A percentile compares a stretch with the other conserved stretches of the same genome.
phyloP scores from a whole-genome alignment of 1,284 basidiomycete species.

The Bjerkandera adusta region DNA sequence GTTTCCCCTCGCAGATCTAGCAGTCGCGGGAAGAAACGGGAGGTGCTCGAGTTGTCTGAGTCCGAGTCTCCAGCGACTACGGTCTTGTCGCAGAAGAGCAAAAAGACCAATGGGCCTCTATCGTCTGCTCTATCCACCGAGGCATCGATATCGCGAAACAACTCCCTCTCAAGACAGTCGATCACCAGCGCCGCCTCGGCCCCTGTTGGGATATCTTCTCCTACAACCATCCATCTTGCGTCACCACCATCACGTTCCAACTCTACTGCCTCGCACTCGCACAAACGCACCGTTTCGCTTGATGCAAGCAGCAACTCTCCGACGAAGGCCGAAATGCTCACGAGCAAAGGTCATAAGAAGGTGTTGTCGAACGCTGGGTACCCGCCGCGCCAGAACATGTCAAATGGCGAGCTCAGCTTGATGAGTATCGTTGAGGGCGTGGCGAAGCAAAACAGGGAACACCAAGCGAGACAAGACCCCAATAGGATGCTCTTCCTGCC shows the following conservation, averaged over 20 bases:
- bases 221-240: slow-evolving; percentile 13
- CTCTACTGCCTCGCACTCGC: neutral
- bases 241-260: neutral
- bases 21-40: slow-evolving; percentile 5
- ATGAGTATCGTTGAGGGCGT: slow-evolving; percentile 71
- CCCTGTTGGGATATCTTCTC: slow-evolving; percentile 7
- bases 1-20: no score
- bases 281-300: slow-evolving; percentile 13
- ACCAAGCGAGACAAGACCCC: slow-evolving; percentile 26
- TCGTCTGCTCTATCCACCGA: slow-evolving; percentile 12
- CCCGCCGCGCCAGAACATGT: slow-evolving; percentile 11
- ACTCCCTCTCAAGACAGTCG: slow-evolving; percentile 30
- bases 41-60: slow-evolving; percentile 1
- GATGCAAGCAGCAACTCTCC: slow-evolving; percentile 4
- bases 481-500: slow-evolving; percentile 29
- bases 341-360: slow-evolving; percentile 1
- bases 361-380: slow-evolving; percentile 3
- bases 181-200: slow-evolving; percentile 23
- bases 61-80: neutral
- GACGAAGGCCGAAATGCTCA: neutral
- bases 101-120: slow-evolving; percentile 8
- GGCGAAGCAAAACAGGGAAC: slow-evolving; percentile 37
- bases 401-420: slow-evolving; percentile 39
- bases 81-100: neutral
- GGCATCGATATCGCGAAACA: slow-evolving; percentile 27